Evolutionary conservation across 2,329 filamentous ascomycete genomes (phyloP).

Genomic region (Curvularia verruculosa): DNA sequence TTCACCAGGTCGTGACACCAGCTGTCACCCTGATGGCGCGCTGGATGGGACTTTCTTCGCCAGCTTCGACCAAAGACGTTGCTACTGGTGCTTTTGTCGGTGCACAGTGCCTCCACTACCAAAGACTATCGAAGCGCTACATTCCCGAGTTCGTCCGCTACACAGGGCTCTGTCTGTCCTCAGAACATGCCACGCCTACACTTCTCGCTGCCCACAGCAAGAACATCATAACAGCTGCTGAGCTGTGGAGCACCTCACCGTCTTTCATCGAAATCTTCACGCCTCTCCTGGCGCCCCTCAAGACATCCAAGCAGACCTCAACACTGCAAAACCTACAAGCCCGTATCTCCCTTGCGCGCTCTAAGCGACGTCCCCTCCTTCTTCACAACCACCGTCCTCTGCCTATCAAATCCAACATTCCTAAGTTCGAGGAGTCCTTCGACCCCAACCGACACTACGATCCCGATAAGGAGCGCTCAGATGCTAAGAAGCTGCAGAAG

Average conservation of each 20-base stretch:
- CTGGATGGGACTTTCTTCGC: conserved; percentile 79
- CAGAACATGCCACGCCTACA: conserved; percentile 46
- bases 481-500: conserved; percentile 80
- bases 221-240: conserved; percentile 70
- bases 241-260: conserved; percentile 74
- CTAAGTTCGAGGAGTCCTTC: conserved; percentile 95
- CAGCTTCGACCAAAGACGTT: conserved; percentile 69
- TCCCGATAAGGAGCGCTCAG: conserved; percentile 85
- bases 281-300: conserved; percentile 57
- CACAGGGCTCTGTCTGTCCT: conserved; percentile 70
- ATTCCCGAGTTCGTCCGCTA: conserved; percentile 89
- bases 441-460: conserved; percentile 98
- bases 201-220: conserved; percentile 67
- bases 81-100: conserved; percentile 78
- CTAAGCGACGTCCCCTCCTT: conserved; percentile 76
- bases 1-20: conserved; percentile 92
- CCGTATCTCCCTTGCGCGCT: conserved; percentile 66
- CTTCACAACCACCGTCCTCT: conserved; percentile 89
- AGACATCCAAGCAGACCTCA: conserved; percentile 41
- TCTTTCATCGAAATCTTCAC: conserved; percentile 81
- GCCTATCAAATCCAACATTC: conserved; percentile 84
- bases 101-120: conserved; percentile 81
- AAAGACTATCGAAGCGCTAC: conserved; percentile 82
- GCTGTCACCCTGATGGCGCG: conserved; percentile 83
- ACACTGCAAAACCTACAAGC: conserved; percentile 67